phyloP scores from a whole-genome alignment of 495 filamentous ascomycete species.

The Tuber aestivum region DNA sequence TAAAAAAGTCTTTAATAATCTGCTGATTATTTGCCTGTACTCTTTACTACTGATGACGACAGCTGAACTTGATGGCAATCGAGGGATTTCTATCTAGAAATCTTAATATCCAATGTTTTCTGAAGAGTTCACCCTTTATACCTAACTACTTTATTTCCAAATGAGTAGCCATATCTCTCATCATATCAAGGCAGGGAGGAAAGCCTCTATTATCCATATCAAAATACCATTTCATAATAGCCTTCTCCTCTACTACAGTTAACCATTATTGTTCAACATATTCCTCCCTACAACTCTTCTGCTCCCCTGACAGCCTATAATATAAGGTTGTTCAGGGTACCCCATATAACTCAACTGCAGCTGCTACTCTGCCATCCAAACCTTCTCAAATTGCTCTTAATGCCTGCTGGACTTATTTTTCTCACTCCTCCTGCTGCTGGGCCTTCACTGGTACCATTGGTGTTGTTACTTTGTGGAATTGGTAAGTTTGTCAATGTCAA shows the following conservation, averaged over 20 bases:
- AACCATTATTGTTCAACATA: constrained; percentile 6
- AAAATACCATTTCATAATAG: not conserved
- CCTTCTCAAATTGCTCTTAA: no score
- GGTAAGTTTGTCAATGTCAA: no score
- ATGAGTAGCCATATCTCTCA: constrained; percentile 7
- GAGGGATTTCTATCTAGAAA: constrained; percentile 11
- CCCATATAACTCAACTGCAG: no score
- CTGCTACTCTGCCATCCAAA: no score
- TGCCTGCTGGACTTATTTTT: no score
- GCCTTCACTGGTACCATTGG: no score
- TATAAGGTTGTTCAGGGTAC: no score
- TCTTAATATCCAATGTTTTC: not conserved
- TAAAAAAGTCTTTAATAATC: constrained; percentile 6
- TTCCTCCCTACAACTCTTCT: not conserved
- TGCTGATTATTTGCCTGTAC: constrained; percentile 4
- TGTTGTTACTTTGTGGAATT: no score
- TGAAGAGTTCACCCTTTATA: not conserved
- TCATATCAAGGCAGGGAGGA: constrained; percentile 7
- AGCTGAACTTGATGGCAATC: not conserved
- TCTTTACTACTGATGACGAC: constrained; percentile 6
- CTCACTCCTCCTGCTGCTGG: no score
- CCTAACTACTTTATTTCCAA: constrained; percentile 7
- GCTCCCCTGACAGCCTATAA: no score
- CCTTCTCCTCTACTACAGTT: not conserved
- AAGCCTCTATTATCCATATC: constrained; percentile 18